phyloP scores from a whole-genome alignment of 1,284 basidiomycete species.

The Sanghuangporus sanghuang region DNA sequence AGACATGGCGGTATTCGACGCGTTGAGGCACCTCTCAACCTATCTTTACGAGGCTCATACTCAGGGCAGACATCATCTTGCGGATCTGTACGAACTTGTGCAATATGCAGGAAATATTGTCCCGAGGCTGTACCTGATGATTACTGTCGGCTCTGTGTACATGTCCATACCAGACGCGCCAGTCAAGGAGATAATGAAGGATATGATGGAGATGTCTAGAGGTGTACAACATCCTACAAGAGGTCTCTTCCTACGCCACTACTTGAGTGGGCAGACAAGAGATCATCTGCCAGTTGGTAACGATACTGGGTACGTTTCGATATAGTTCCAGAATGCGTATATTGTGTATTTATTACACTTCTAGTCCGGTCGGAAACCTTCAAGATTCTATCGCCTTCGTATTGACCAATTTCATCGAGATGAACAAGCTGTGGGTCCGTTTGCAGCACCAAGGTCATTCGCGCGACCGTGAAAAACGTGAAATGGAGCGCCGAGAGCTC shows the following conservation, averaged over 20 bases:
- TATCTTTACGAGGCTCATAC: slow-evolving; percentile 93
- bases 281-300: slow-evolving; percentile 87
- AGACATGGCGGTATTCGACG: slow-evolving; percentile 98
- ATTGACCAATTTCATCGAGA: slow-evolving; percentile 95
- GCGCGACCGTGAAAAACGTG: slow-evolving; percentile 90
- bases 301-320: slow-evolving; percentile 66
- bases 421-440: slow-evolving; percentile 98
- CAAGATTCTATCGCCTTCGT: slow-evolving; percentile 93
- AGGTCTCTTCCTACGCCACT: slow-evolving; percentile 90
- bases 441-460: slow-evolving; percentile 95
- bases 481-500: slow-evolving; percentile 88
- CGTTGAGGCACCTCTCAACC: slow-evolving; percentile 86
- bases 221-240: slow-evolving; percentile 92
- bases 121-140: slow-evolving; percentile 94
- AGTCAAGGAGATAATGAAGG: slow-evolving; percentile 98
- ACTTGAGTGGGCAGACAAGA: slow-evolving; percentile 91
- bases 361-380: slow-evolving; percentile 79
- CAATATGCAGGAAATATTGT: slow-evolving; percentile 96
- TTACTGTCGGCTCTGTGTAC: slow-evolving; percentile 95
- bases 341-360: slow-evolving; percentile 3
- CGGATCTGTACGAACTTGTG: slow-evolving; percentile 95
- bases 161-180: slow-evolving; percentile 95
- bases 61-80: slow-evolving; percentile 85
- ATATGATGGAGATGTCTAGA: slow-evolving; percentile 98
- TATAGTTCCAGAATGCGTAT: neutral